A percentile compares a stretch with the other conserved stretches of the same genome.
phyloP scores from a whole-genome alignment of 2,329 filamentous ascomycete genomes.

The Xylaria multiplex region DNA sequence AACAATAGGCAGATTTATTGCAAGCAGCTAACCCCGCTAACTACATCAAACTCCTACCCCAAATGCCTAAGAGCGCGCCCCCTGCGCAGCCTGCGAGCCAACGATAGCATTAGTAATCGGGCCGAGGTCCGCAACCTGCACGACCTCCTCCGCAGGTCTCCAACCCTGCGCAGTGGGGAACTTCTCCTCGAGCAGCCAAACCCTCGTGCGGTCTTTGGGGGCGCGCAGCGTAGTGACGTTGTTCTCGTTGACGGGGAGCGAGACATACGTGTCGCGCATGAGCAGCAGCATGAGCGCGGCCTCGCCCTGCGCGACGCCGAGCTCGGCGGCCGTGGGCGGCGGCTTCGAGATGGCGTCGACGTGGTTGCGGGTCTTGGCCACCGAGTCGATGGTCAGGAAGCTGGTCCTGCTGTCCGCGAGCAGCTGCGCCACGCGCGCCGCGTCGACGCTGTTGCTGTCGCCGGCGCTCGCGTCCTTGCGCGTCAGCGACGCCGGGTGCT shows the following conservation, averaged over 20 bases:
- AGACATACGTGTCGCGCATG: slow-evolving; percentile 34
- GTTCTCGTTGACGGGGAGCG: slow-evolving; percentile 10
- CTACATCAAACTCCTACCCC: background rate
- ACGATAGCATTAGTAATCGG: slow-evolving; percentile 33
- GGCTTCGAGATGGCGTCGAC: slow-evolving; percentile 31
- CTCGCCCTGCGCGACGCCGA: slow-evolving; percentile 32
- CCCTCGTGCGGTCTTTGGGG: slow-evolving; percentile 34
- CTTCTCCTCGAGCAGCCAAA: slow-evolving; percentile 36
- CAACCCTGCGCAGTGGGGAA: slow-evolving; percentile 40
- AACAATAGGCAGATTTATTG: background rate
- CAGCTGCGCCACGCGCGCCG: slow-evolving; percentile 32
- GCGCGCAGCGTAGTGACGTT: slow-evolving; percentile 26
- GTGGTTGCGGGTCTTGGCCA: slow-evolving; percentile 35
- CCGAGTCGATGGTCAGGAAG: slow-evolving; percentile 33
- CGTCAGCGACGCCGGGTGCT: slow-evolving; percentile 39
- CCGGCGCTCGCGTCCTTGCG: slow-evolving; percentile 34
- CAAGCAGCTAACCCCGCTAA: background rate
- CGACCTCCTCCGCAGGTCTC: slow-evolving; percentile 26
- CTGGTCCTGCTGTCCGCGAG: slow-evolving; percentile 33
- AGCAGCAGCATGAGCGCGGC: slow-evolving; percentile 35
- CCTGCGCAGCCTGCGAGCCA: slow-evolving; percentile 23
- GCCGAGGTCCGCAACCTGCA: slow-evolving; percentile 32
- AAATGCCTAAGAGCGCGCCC: slow-evolving; percentile 4
- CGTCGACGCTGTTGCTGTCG: slow-evolving; percentile 34
- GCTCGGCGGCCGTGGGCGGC: slow-evolving; percentile 4